Base-by-base conservation (phyloP, 2,329 filamentous ascomycete genomes). In the Coniochaeta sp. region DNA sequence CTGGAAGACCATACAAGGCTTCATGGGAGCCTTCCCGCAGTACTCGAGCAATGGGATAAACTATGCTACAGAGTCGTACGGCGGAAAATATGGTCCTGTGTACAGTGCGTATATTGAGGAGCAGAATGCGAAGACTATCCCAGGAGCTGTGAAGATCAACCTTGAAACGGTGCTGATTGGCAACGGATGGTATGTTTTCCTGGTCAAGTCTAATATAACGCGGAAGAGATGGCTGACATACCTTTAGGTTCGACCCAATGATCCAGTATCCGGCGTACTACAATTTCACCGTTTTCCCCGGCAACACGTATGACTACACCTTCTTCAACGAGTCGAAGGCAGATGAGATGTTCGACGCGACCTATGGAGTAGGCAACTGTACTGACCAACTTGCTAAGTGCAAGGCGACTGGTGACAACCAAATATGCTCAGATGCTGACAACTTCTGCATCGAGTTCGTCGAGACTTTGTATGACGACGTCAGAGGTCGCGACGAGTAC, bases 311-410 rank as follows among this genome's bases (percentile, higher is more conserved):
- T 67, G 80, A 83, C 64, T 80, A 79, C 65, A 69, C 72, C 1
- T 80, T 81, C 1, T 83, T 74, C 71, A 83, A 81, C 67, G 75
- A 72, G 10, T 75, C 78, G 2, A 70, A 79, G 32, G 74, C 81
- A 59, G 73, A 73, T 0, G 71, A 79, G 67, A 77, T 84, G 70
- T 83, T 83, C 74, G 84, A 86, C 71, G 81, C 80, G 64, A 68
- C 87, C 34, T 87, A 85, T 67, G 84, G 84, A 1, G 66, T 74
- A 2, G 84, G 84, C 34, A 86, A 87, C 69, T 88, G 85, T 69
- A 69, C 82, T 28, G 83, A 87, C 65, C 76, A 77, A 59, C 78
- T 81, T n/a, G 72, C 77, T 14, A 74, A 81, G 62, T 88, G 85
- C 75, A 78, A 80, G 62, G 74, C 74, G 1, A 77, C 75, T 4